phyloP scores from a whole-genome alignment of 345 rosid species.

The Boechera divaricarpa region DNA sequence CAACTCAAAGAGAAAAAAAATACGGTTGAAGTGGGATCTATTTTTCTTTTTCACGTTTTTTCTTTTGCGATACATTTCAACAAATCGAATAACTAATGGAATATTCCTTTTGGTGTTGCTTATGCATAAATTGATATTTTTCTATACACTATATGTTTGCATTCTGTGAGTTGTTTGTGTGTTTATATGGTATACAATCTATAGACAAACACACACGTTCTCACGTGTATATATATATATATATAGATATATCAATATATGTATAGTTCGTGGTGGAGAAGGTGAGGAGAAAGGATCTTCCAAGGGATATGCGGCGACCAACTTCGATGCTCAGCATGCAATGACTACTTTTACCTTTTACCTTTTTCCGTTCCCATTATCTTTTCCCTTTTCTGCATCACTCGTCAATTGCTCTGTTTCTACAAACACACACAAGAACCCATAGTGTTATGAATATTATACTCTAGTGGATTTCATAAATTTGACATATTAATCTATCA shows the following conservation, averaged over 20 bases:
- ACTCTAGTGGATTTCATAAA: constrained; percentile 15
- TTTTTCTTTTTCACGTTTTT: neutral
- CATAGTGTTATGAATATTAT: neutral
- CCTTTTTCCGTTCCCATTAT: constrained; percentile 35
- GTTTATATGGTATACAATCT: constrained; percentile 8
- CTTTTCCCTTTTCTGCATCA: constrained; percentile 26
- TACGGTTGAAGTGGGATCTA: constrained; percentile 1
- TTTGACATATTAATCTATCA: constrained; percentile 12
- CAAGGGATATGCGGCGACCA: constrained; percentile 46
- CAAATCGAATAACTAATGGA: constrained; percentile 31
- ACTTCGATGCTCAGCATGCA: constrained; percentile 45
- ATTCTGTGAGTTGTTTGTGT: constrained; percentile 12
- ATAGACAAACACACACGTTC: constrained; percentile 20
- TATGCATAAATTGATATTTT: neutral
- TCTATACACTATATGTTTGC: neutral
- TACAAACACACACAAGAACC: constrained; percentile 26
- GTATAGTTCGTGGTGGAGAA: constrained; percentile 26
- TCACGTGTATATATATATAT: neutral
- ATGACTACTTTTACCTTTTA: constrained; percentile 28
- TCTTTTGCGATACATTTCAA: constrained; percentile 1
- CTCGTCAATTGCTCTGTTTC: constrained; percentile 36
- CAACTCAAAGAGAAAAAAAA: constrained; percentile 1
- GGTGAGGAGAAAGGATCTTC: constrained; percentile 39
- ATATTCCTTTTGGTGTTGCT: constrained; percentile 37
- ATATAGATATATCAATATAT: neutral